A percentile compares a stretch with the other conserved stretches of the same genome.
These are phyloP conservation scores for Leccinum pellstonianum DNA, from an alignment of 768 basidiomycete genomes.

Conservation along the genomic window DNA sequence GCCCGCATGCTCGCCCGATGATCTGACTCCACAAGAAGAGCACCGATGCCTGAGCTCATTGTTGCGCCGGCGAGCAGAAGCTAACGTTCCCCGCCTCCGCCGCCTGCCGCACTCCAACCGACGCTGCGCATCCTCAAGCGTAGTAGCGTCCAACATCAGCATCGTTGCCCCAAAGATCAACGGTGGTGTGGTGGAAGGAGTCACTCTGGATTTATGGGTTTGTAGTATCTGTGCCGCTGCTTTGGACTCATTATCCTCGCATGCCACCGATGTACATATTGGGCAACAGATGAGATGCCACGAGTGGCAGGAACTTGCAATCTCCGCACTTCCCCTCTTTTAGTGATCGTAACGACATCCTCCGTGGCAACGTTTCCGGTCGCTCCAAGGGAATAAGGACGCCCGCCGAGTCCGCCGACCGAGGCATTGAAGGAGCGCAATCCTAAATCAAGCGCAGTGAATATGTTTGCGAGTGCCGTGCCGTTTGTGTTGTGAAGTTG, in stretches of 20 bases:
- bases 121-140: constrained; percentile 73
- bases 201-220: no score
- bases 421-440: constrained; percentile 80
- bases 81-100: constrained; percentile 44
- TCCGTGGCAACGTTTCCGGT: constrained; percentile 96
- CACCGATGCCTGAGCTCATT: constrained; percentile 69
- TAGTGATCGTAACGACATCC: constrained; percentile 36
- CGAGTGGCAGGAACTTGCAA: no score
- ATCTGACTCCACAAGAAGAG: constrained; percentile 45
- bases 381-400: constrained; percentile 94
- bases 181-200: no score
- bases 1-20: background rate
- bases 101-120: constrained; percentile 40
- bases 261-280: no score
- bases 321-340: constrained; percentile 14
- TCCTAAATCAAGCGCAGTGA: constrained; percentile 69
- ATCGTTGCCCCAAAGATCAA: no score
- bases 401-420: constrained; percentile 94
- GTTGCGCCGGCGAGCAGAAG: constrained; percentile 40
- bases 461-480: constrained; percentile 73
- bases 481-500: constrained; percentile 93
- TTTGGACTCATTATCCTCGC: no score
- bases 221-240: no score
- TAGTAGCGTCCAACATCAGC: no score
- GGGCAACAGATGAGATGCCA: no score